phyloP scores from a whole-genome alignment of 306 rosid species.

The Begonia peltatifolia region DNA sequence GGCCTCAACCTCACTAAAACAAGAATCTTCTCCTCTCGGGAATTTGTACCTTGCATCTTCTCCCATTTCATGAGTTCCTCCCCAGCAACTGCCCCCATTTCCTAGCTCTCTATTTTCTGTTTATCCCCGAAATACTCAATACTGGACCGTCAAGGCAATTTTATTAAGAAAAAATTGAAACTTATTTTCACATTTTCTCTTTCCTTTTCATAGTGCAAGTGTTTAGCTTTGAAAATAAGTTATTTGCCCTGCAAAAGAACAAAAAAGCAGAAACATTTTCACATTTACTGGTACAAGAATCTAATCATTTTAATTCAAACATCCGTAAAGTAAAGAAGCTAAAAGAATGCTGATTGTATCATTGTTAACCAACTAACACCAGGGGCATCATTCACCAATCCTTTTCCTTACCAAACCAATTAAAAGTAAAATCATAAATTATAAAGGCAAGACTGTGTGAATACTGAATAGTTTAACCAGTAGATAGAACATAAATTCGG shows the following conservation, averaged over 20 bases:
- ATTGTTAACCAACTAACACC: conserved; percentile 13
- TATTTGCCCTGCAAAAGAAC: conserved; percentile 21
- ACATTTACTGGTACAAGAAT: conserved; percentile 19
- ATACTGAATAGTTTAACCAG: conserved; percentile 18
- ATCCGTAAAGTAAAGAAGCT: neutral
- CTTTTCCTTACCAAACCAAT: conserved; percentile 6
- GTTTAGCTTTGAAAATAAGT: conserved; percentile 15
- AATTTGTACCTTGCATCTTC: conserved; percentile 56
- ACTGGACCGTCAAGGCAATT: neutral
- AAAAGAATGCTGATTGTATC: conserved; percentile 5
- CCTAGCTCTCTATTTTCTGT: conserved; percentile 11
- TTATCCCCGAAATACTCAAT: no score
- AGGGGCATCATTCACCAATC: conserved; percentile 26
- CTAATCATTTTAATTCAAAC: conserved; percentile 2
- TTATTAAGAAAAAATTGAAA: conserved; percentile 12
- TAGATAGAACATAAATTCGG: conserved; percentile 6
- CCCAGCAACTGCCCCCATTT: conserved; percentile 80
- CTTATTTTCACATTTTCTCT: conserved; percentile 2
- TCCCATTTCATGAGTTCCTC: conserved; percentile 80
- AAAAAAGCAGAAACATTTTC: conserved; percentile 15
- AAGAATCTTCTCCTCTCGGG: conserved; percentile 87
- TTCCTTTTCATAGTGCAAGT: conserved; percentile 29
- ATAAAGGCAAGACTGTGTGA: conserved; percentile 33
- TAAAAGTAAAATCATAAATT: conserved; percentile 4
- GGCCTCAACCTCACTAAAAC: conserved; percentile 91